Base-by-base conservation (phyloP, 805 yeast species). In the Ogataea nitratoaversa region DNA sequence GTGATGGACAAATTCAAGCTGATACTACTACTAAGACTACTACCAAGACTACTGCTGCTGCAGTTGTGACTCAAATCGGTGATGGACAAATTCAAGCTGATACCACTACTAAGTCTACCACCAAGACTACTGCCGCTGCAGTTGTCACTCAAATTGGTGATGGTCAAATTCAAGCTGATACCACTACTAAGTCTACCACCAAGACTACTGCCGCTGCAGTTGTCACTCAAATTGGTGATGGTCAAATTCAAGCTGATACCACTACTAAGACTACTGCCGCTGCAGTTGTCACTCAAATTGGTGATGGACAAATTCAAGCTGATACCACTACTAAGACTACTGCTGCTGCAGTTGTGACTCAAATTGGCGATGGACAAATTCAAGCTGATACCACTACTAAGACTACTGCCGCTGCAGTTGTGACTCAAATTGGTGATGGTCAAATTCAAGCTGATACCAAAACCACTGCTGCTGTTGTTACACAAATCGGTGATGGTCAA, bases 401-500 rank as follows among this genome's bases (percentile, higher is more conserved):
- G 19, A 14, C 40, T 18, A 57, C 60, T 16, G 33, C 38, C 13
- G 37, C 43, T 36, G 41, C 48, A 34, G 38, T 49, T 52, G 40
- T 45, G 50, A 41, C 54, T 52, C 50, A 70, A 52, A 71, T 70
- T 37, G 63, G 65, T 33, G 76, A 71, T 49, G 76, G 76, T 38
- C 76, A 71, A 55, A 62, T 70, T 44, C 74, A 69, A 54, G 56
- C 50, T 25, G 46, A 48, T 38, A 46, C 54, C 14, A 27, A 40
- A 16, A 48, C 52, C 20, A n/a, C 38, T 19, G 32, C 41, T 34
- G 36, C 38, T 23, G 42, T 30, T 31, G 35, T 22, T 8, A 28
- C 70, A 53, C 74, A 69, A 57, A 71, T 69, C 37, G 63, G 65
- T 46, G 84, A 78, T 48, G 82, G 82, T 51, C 82, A 77, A 63